Base-by-base conservation (phyloP, 805 yeast genomes). In the Isabelozyma pseudorhagii region DNA sequence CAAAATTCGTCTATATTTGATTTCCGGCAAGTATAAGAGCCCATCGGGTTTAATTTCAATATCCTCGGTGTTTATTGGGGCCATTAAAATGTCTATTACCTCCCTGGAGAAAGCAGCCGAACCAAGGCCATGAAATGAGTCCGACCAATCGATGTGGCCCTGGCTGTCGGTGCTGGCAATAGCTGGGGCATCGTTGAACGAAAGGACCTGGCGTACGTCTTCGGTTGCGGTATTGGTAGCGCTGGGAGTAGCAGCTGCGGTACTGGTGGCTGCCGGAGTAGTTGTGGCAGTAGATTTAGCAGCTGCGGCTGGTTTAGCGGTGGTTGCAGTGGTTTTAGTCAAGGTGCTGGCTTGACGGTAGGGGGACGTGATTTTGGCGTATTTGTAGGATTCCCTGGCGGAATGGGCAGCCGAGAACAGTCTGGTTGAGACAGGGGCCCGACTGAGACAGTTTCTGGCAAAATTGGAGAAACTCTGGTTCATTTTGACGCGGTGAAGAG, bases 11-110 rank as follows among this genome's bases (percentile, higher is more conserved):
- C 99, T 81, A 64, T 94, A 94, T 64, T 93, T 93, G 69, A 94
- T 94, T 66, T 94, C 99, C 0, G 99, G 99, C 43, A 94, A 72
- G 60, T 89, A 94, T 7, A 94, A 67, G 46, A 94, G 72, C 13
- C 98, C 98, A 66, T 94, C 99, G 0, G 98, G 98, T 52, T 93
- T 94, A 55, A 94, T 87, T 65, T 94, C 99, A 46, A 94, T 83
- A 57, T 93, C 97, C 27, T 78, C 77, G 5, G 81, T 77, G 0
- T 77, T 78, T n/a, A 94, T 62, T 0, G 85, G 80, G 6, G 84
- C 80, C 47, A 83, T 63, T 14, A 94, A 71, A n/a, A 81, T 74
- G 25, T 80, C 79, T 48, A 82, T 83, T 0, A 84, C 75, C 40
- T 81, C 80, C 13, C 74, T 74, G 4, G 83, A 69, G 60, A 94